Conservation (phyloP, 2,329 filamentous ascomycete species). For the Aspergillus floridensis region DNA sequence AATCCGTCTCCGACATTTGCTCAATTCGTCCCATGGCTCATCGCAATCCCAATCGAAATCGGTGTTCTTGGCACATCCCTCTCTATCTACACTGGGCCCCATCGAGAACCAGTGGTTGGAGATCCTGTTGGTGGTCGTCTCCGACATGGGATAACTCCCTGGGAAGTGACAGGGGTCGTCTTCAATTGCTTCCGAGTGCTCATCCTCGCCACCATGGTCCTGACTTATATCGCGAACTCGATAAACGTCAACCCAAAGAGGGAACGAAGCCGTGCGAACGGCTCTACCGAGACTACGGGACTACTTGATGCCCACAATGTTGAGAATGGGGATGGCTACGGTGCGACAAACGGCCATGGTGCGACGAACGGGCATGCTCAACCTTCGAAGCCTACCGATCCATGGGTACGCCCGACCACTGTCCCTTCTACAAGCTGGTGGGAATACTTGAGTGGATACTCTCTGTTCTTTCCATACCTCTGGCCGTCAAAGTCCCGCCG, state of each 20-base stretch:
- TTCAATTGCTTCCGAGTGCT: constrained; percentile 68
- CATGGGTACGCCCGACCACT: constrained; percentile 86
- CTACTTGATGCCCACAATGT: constrained; percentile 40
- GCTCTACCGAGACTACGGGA: constrained; percentile 42
- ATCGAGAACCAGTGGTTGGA: constrained; percentile 60
- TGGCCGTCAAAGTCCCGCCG: constrained; percentile 81
- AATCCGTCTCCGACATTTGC: constrained; percentile 75
- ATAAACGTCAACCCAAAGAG: constrained; percentile 43
- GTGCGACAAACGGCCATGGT: constrained; percentile 52
- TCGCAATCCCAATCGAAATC: constrained; percentile 70
- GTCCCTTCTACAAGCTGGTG: constrained; percentile 89
- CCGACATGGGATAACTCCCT: constrained; percentile 39
- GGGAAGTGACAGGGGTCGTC: constrained; percentile 43
- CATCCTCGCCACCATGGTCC: constrained; percentile 59
- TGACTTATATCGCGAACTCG: constrained; percentile 57
- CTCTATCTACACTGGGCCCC: constrained; percentile 64
- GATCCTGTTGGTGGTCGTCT: constrained; percentile 45
- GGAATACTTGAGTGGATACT: constrained; percentile 91
- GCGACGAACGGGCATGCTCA: constrained; percentile 45
- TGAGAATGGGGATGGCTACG: constrained; percentile 53
- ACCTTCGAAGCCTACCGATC: constrained; percentile 55
- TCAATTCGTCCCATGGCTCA: constrained; percentile 75
- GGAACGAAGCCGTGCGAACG: constrained; percentile 33
- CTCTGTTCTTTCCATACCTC: constrained; percentile 91
- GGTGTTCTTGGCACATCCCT: constrained; percentile 68